These are phyloP conservation scores for Globisporangium polare DNA, from an alignment of 352 stramenopile species.

Conservation along the genomic window DNA sequence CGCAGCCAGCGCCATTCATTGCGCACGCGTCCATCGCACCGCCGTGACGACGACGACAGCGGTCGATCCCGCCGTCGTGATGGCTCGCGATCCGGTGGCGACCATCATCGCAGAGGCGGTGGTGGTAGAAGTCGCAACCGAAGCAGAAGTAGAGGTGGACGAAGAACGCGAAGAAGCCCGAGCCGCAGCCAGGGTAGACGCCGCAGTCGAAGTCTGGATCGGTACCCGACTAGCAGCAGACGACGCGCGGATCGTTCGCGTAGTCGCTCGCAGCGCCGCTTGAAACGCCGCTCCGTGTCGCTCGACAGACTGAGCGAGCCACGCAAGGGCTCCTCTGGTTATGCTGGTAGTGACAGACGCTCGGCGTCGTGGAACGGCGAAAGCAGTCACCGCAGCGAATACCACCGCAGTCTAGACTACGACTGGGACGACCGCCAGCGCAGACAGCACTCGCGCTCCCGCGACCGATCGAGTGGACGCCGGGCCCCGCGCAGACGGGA, in stretches of 20 bases:
- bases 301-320: slow-evolving; percentile 2
- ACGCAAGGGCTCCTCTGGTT: background rate
- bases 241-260: slow-evolving; percentile 6
- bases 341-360: background rate
- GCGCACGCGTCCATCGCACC: background rate
- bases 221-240: slow-evolving; percentile 2
- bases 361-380: slow-evolving; percentile 8
- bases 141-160: background rate
- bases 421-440: slow-evolving; percentile 2
- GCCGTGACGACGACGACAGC: background rate
- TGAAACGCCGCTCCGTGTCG: slow-evolving; percentile 9
- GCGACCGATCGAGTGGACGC: slow-evolving; percentile 6
- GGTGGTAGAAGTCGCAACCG: background rate
- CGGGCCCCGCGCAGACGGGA: background rate
- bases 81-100: background rate
- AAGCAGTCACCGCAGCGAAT: background rate
- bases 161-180: background rate
- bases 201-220: slow-evolving; percentile 11
- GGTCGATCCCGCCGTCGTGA: background rate
- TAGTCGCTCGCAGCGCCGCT: slow-evolving; percentile 9
- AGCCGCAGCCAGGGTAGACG: slow-evolving; percentile 8
- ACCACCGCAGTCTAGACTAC: slow-evolving; percentile 5
- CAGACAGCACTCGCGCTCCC: slow-evolving; percentile 13
- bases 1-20: slow-evolving; percentile 1
- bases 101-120: background rate